These are phyloP conservation scores for Jamesozyma jinghongensis DNA, from an alignment of 805 yeast species.

Conservation along the genomic window DNA sequence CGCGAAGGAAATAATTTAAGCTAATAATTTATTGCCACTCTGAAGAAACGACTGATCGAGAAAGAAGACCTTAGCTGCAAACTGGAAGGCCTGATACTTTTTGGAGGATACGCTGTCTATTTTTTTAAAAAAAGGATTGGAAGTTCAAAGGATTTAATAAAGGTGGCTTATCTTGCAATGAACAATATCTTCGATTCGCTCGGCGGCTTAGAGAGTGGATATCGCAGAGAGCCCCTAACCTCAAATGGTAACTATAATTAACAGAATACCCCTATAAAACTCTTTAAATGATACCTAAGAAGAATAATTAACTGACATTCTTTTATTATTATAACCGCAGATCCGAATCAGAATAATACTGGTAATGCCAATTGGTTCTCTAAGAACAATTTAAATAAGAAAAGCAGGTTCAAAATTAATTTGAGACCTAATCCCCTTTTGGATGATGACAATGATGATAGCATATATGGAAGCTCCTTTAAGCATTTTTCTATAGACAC, in stretches of 20 bases:
- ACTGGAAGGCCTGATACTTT: background rate
- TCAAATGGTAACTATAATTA: background rate
- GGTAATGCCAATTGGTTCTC: background rate
- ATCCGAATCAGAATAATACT: background rate
- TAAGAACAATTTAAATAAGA: background rate
- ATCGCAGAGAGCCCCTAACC: too few species aligned
- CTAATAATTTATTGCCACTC: background rate
- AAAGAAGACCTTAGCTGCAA: background rate
- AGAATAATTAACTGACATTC: too few species aligned
- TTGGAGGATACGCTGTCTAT: background rate
- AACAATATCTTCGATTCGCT: too few species aligned
- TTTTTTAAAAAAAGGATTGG: background rate
- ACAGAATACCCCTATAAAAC: background rate
- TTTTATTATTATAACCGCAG: too few species aligned
- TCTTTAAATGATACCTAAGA: too few species aligned
- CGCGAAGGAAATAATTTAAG: background rate
- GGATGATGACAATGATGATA: slow-evolving; percentile 13
- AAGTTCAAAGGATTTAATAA: background rate
- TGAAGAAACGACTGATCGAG: background rate
- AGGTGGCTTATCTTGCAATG: background rate
- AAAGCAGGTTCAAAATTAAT: slow-evolving; percentile 11
- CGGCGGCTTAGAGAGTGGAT: too few species aligned
- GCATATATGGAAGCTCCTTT: background rate
- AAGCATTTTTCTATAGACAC: slow-evolving; percentile 5
- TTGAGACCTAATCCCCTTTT: slow-evolving; percentile 18